Percentiles rank a stretch among this genome's conserved stretches.
Conservation (phyloP, 805 yeast genomes). For the Saccharomycopsis sp. region DNA sequence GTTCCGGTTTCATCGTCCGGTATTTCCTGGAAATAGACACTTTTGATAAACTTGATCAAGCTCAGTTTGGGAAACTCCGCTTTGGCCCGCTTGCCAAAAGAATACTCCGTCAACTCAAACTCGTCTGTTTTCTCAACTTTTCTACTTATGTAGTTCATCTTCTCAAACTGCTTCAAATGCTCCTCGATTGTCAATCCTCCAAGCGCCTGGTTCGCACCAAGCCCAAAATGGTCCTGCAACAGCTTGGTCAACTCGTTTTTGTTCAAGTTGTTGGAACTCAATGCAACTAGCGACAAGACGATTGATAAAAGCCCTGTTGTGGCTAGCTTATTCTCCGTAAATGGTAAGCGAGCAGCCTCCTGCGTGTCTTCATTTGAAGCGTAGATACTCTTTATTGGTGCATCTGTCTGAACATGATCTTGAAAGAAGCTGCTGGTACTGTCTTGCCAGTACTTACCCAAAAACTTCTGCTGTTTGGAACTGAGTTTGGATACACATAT, state of each 20-base stretch:
- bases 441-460: slow-evolving; percentile 12
- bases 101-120: slow-evolving; percentile 25
- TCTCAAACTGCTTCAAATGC: slow-evolving; percentile 24
- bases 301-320: slow-evolving; percentile 24
- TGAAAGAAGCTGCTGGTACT: slow-evolving; percentile 9
- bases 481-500: neutral
- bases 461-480: slow-evolving; percentile 3
- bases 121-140: slow-evolving; percentile 24
- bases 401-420: slow-evolving; percentile 7
- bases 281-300: slow-evolving; percentile 23
- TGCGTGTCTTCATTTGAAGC: neutral
- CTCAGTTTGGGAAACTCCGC: slow-evolving; percentile 26
- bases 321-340: slow-evolving; percentile 21
- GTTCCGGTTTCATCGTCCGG: slow-evolving; percentile 19
- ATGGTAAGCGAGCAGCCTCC: slow-evolving; percentile 7
- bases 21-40: slow-evolving; percentile 18
- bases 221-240: slow-evolving; percentile 32
- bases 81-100: slow-evolving; percentile 27
- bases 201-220: slow-evolving; percentile 14
- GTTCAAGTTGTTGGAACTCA: slow-evolving; percentile 28
- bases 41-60: slow-evolving; percentile 23
- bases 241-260: slow-evolving; percentile 37
- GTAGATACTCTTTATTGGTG: slow-evolving; percentile 1
- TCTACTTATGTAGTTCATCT: slow-evolving; percentile 24
- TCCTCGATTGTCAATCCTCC: slow-evolving; percentile 21